Conservation (phyloP, 164 flowering plant genomes). For the Euptelea pleiosperma region DNA sequence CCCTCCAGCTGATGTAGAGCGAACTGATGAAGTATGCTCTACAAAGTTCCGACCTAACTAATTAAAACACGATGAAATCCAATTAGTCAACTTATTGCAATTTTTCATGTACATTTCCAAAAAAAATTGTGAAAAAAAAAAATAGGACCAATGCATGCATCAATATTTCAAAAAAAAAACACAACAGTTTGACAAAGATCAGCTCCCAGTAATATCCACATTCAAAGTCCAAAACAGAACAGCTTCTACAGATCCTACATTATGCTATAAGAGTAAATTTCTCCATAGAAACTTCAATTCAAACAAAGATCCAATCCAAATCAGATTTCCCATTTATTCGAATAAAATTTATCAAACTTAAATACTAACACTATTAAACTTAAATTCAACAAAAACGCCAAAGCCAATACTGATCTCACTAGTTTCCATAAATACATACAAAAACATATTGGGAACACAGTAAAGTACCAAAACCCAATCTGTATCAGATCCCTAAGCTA, state of each 20-base stretch:
- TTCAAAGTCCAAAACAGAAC: not conserved
- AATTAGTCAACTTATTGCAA: conserved; percentile 19
- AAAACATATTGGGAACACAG: too few relatives aligned
- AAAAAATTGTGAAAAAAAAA: not conserved
- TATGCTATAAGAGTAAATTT: not conserved
- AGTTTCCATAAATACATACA: too few relatives aligned
- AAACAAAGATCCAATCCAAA: not conserved
- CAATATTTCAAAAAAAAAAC: not conserved
- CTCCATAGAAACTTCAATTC: not conserved
- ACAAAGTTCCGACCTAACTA: conserved; percentile 93
- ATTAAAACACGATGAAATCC: conserved; percentile 34
- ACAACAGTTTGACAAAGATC: not conserved
- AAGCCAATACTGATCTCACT: too few relatives aligned
- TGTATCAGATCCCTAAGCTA: not conserved
- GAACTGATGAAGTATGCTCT: conserved; percentile 54
- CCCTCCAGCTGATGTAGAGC: conserved; percentile 89
- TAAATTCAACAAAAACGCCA: not conserved
- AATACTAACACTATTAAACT: not conserved
- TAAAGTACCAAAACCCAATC: not conserved
- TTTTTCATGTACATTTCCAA: not conserved
- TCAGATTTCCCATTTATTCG: not conserved
- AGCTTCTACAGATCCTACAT: not conserved
- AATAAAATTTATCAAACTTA: too few relatives aligned
- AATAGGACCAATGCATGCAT: not conserved
- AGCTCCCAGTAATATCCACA: not conserved